Evolutionary conservation across 2,329 filamentous ascomycete genomes (phyloP), one percentile per base, ranked within the genome.

Genomic region (Cercospora sojina): DNA sequence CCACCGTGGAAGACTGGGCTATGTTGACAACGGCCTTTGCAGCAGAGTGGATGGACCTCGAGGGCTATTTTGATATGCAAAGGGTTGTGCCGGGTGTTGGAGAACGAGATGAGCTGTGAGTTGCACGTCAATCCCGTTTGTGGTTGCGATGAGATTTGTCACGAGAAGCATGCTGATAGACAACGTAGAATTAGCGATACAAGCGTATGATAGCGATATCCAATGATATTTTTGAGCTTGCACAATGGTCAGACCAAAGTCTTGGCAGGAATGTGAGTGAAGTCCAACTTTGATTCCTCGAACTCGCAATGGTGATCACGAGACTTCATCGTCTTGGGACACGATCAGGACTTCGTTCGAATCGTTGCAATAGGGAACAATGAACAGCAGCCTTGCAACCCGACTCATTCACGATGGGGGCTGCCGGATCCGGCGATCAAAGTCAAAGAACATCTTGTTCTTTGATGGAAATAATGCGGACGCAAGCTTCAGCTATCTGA

Each of bases 31-130:
- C 91, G 0, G 93, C 88, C 0, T 99, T 98, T 80, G 86, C 88
- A 35, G 89, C 91, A 0, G 94, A 98, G 79, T 98, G 93, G 93
- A 87, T 98, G 86, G 93, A 96, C 71, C 79, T 98, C 67, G 88
- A 89, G 69, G 86, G 83, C 1, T 84, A 79, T 67, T 78, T 88
- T 62, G 77, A 66, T 25, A 41, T 58, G 32, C 32, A 67, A 41
- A 35, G 64, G 27, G n/a, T 63, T 29, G 55, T 56, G 56, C 62
- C 49, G 25, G 60, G 56, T n/a, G 57, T 59, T 31, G 55, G 29
- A 47, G 59, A 57, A 27, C 63, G 62, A 59, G 63, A 65, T 64
- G 70, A 71, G 60, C 63, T 71, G 70, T 71, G 64, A 71, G 70
- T 71, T 64, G n/a, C 31, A 31, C 27, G 29, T 35, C 10, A 2